Evolutionary conservation across 192 early-diverging fungal species (phyloP), one percentile per base, ranked within the genome.

Genomic region (Dissophora ornata): DNA sequence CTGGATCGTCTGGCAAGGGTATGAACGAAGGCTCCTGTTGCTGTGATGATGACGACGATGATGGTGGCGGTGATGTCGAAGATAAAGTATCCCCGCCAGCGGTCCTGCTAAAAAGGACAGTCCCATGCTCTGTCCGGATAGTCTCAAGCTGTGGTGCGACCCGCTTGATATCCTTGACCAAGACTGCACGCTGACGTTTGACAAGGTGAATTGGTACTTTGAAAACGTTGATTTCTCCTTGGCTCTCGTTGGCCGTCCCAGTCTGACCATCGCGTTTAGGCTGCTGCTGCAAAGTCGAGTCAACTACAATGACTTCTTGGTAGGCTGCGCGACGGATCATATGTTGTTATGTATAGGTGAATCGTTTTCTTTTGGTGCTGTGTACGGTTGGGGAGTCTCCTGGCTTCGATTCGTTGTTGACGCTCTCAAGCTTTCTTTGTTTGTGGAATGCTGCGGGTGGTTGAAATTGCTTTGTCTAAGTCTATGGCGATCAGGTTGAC

Each of bases 281-380:
- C 28, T 47, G 22, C 16, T 22, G 33, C 26, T 44, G 18, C 15
- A 33, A 13, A 19, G 29, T 16, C 21, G 45, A 33, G 25, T 30
- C 41, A 24, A 66, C 22, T 3, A 75, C 42, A 7, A 60, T 8
- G 30, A 75, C 51, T 38, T 58, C 32, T 32, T 75, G 56, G 44
- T 65, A 75, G 11, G 71, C 62, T 38, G 62, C 63, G 13, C 57
- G 55, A 25, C 71, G 71, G 55, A 75, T 67, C 71, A 75, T 75
- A 19, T 57, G 33, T 18, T 36, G 22, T 18, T 19, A 24, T 1
- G 22, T 16, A 45, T 6, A 45, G 44, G 44, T n/a, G 6, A 18
- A 9, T n/a, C 12, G 18, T 10, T n/a, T 45, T 28, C 0, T 38
- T 25, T 9, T 10, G 13, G 24, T 18, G 18, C 7, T 15, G 21